These are phyloP conservation scores for Tardiomyces digboiensis DNA, from an alignment of 1,139 yeast species.

Conservation along the genomic window DNA sequence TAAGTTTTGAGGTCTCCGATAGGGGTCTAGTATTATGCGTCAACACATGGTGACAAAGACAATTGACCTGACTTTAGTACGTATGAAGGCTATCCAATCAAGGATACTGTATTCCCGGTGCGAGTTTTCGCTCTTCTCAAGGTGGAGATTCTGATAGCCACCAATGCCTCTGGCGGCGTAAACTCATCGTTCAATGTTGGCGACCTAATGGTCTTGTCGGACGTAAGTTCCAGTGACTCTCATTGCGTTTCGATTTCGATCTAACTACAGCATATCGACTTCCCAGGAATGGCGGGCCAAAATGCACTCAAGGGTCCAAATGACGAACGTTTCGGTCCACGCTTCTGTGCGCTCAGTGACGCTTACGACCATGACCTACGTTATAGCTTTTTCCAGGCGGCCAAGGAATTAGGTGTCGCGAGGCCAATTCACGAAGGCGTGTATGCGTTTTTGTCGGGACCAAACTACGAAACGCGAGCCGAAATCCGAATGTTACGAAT, in stretches of 20 bases:
- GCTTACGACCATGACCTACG: slow-evolving; percentile 77
- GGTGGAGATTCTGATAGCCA: slow-evolving; percentile 52
- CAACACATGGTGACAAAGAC: too few species aligned
- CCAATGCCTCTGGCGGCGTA: slow-evolving; percentile 94
- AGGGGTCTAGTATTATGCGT: too few species aligned
- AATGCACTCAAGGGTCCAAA: slow-evolving; percentile 90
- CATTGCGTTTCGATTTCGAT: neutral
- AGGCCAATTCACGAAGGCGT: slow-evolving; percentile 80
- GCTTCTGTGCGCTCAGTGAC: slow-evolving; percentile 83
- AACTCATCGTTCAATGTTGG: slow-evolving; percentile 63
- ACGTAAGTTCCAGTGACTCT: slow-evolving; percentile 22
- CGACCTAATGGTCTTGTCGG: slow-evolving; percentile 82
- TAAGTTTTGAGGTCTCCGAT: too few species aligned
- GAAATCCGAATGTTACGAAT: slow-evolving; percentile 68
- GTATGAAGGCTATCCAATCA: slow-evolving; percentile 81
- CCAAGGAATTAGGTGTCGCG: slow-evolving; percentile 39
- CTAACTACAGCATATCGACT: slow-evolving; percentile 49
- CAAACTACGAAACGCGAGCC: slow-evolving; percentile 90
- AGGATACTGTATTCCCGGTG: slow-evolving; percentile 78
- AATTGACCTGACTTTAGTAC: slow-evolving; percentile 14
- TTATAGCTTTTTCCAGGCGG: slow-evolving; percentile 35
- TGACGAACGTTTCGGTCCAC: slow-evolving; percentile 67
- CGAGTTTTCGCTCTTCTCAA: slow-evolving; percentile 63
- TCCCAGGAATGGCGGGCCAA: slow-evolving; percentile 84
- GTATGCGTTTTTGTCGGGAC: slow-evolving; percentile 83